Evolutionary conservation across 1,284 basidiomycete genomes (phyloP).

Genomic region (Cryptococcus sp.): DNA sequence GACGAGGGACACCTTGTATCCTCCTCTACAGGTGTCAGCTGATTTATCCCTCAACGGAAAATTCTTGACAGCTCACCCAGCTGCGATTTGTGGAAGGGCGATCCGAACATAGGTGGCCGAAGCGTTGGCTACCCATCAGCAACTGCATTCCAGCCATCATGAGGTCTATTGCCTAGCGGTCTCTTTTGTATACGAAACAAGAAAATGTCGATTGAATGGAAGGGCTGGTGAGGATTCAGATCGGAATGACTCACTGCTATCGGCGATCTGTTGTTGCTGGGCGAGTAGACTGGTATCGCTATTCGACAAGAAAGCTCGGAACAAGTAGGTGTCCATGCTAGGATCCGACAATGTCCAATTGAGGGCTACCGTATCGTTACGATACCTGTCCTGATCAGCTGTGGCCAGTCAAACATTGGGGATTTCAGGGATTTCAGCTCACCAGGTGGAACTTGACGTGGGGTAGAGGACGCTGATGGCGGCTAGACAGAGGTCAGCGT

Average conservation of each 20-base stretch:
- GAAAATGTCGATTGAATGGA: not conserved
- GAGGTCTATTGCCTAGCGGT: too few species aligned
- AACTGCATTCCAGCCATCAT: not conserved
- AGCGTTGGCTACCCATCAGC: slow-evolving; percentile 27
- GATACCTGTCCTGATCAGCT: slow-evolving; percentile 26
- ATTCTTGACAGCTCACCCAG: slow-evolving; percentile 13
- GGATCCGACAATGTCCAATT: slow-evolving; percentile 38
- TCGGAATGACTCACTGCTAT: slow-evolving; percentile 28
- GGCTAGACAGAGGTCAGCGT: slow-evolving; percentile 16
- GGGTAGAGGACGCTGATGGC: slow-evolving; percentile 35
- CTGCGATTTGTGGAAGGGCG: slow-evolving; percentile 22
- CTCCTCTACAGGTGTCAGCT: slow-evolving; percentile 14
- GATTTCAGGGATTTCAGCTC: not conserved
- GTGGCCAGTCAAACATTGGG: not conserved
- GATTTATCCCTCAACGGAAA: not conserved
- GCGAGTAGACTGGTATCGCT: slow-evolving; percentile 21
- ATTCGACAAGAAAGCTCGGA: slow-evolving; percentile 36
- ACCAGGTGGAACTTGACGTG: slow-evolving; percentile 30
- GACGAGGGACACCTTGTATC: slow-evolving; percentile 50
- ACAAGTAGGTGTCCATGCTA: slow-evolving; percentile 30
- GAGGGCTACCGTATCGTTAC: slow-evolving; percentile 39
- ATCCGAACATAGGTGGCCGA: slow-evolving; percentile 25
- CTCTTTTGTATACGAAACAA: not conserved
- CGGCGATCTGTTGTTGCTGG: slow-evolving; percentile 35
- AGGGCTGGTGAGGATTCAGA: not conserved